A percentile compares a stretch with the other conserved stretches of the same genome.
phyloP scores from a whole-genome alignment of 768 basidiomycete genomes.

The Lactifluus volemus region DNA sequence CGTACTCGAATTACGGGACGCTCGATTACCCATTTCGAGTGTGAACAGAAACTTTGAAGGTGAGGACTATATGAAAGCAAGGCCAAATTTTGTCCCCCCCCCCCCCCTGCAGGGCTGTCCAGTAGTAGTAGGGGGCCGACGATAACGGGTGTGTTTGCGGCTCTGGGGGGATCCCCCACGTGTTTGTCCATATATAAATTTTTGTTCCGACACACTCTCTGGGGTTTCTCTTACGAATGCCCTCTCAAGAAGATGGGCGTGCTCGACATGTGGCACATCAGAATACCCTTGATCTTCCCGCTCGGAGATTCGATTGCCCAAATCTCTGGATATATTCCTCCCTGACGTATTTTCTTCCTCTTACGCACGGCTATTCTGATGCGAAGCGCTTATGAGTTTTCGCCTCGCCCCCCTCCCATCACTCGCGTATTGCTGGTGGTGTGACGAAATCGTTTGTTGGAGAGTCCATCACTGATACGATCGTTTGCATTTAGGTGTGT shows the following conservation, averaged over 20 bases:
- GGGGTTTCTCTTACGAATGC: slow-evolving; percentile 2
- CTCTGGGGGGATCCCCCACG: neutral
- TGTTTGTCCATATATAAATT: neutral
- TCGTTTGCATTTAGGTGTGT: slow-evolving; percentile 5
- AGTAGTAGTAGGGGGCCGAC: neutral
- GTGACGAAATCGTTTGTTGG: neutral
- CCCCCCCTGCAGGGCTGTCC: no score
- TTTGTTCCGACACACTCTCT: neutral
- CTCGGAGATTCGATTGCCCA: slow-evolving; percentile 10
- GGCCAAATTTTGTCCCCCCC: no score
- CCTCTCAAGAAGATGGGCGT: neutral
- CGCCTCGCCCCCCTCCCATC: neutral
- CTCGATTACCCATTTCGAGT: slow-evolving; percentile 86
- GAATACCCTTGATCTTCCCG: slow-evolving; percentile 1
- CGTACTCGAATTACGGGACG: slow-evolving; percentile 90
- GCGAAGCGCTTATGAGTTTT: slow-evolving; percentile 7
- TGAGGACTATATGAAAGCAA: slow-evolving; percentile 26
- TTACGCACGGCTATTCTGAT: neutral
- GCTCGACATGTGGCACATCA: slow-evolving; percentile 12
- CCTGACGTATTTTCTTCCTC: neutral
- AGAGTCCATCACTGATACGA: slow-evolving; percentile 5
- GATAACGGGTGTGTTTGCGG: slow-evolving; percentile 1
- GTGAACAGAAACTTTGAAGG: slow-evolving; percentile 88
- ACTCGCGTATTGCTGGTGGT: slow-evolving; percentile 8
- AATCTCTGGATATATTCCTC: neutral